Evolutionary conservation across 306 rosid species (phyloP).

Genomic region (Malus asiatica): DNA sequence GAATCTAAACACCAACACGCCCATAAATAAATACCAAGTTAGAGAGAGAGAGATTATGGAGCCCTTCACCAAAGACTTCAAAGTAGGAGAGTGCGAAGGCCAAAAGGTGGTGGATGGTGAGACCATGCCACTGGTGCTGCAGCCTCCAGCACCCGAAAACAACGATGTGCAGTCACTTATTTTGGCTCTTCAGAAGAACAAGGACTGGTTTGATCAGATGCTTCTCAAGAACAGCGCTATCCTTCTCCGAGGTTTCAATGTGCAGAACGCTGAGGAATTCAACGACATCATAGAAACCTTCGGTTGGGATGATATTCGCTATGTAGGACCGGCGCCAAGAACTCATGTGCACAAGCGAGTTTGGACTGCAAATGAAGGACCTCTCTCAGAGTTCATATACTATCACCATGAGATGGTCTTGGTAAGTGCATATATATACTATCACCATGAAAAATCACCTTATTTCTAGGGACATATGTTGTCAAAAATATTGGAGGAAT

Average conservation of each 20-base stretch:
- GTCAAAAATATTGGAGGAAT: no score
- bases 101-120: conserved; percentile 71
- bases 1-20: background rate
- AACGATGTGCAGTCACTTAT: conserved; percentile 39
- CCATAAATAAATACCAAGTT: background rate
- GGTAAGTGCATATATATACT: conserved; percentile 37
- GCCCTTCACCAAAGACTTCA: conserved; percentile 46
- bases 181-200: conserved; percentile 32
- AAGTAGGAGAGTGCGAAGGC: conserved; percentile 65
- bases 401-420: conserved; percentile 92
- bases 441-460: no score
- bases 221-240: conserved; percentile 64
- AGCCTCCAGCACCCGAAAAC: conserved; percentile 35
- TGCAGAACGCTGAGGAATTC: conserved; percentile 50
- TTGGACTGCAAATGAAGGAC: conserved; percentile 93
- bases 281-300: conserved; percentile 53
- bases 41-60: conserved; percentile 35
- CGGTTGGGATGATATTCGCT: conserved; percentile 72
- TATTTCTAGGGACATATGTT: no score
- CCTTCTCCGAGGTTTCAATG: conserved; percentile 59
- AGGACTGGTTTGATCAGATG: conserved; percentile 70
- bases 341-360: conserved; percentile 66
- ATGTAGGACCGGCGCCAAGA: conserved; percentile 81
- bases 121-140: conserved; percentile 57
- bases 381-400: conserved; percentile 75